A percentile compares a stretch with the other conserved stretches of the same genome.
Conservation (phyloP, 192 early-diverging fungal genomes). For the Obelidium mucronatum region DNA sequence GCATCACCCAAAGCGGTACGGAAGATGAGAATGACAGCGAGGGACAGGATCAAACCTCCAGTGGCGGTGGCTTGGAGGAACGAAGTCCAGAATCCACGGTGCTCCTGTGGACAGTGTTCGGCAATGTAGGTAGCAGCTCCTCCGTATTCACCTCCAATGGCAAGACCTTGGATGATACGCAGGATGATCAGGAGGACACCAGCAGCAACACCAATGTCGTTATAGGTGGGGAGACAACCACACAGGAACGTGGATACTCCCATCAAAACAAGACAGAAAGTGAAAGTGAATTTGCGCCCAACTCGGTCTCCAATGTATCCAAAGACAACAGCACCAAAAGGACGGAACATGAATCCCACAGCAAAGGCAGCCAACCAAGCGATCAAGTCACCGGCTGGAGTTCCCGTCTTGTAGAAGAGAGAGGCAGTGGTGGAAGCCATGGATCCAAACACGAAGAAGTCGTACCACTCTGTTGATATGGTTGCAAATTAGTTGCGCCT, state of each 20-base stretch:
- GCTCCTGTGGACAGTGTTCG: constrained; percentile 24
- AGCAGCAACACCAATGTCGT: constrained; percentile 24
- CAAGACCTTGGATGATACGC: constrained; percentile 40
- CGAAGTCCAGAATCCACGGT: constrained; percentile 36
- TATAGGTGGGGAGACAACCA: constrained; percentile 39
- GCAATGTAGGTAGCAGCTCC: constrained; percentile 41
- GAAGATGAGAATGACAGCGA: constrained; percentile 31
- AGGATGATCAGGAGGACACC: constrained; percentile 36
- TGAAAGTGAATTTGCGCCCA: constrained; percentile 38
- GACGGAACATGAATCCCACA: constrained; percentile 38
- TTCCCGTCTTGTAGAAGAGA: constrained; percentile 31
- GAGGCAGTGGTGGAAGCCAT: constrained; percentile 27
- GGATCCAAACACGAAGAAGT: constrained; percentile 45
- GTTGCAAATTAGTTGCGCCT: not conserved
- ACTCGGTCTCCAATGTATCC: constrained; percentile 33
- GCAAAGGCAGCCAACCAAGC: constrained; percentile 36
- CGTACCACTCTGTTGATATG: constrained; percentile 42
- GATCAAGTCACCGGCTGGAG: constrained; percentile 22
- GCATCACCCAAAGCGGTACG: constrained; percentile 8
- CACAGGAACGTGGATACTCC: constrained; percentile 36
- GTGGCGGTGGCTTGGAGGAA: constrained; percentile 42
- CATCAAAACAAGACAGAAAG: constrained; percentile 29
- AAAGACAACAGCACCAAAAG: constrained; percentile 43
- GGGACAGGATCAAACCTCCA: constrained; percentile 28
- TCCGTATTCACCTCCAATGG: constrained; percentile 46